Percentiles rank a stretch among this genome's conserved stretches.
Conservation (phyloP, 371 early-diverging fungal species). For the Mortierella sp. region DNA sequence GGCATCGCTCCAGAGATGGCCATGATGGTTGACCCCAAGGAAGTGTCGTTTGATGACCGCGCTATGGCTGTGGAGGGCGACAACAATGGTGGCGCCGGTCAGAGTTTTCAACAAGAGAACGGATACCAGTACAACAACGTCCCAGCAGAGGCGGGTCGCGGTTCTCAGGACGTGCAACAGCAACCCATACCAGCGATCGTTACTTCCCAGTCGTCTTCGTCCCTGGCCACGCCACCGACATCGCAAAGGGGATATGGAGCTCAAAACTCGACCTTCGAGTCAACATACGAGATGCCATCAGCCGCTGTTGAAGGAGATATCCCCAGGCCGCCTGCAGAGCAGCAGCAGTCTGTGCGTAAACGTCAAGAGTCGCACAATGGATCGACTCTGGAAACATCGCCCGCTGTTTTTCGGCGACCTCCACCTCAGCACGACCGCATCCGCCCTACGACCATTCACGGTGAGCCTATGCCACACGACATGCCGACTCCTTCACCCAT, state of each 20-base stretch:
- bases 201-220: background rate
- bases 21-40: slow-evolving; percentile 25
- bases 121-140: background rate
- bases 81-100: background rate
- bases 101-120: background rate
- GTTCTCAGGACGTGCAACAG: background rate
- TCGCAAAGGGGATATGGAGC: background rate
- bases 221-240: background rate
- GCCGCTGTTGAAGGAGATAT: background rate
- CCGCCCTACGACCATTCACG: slow-evolving; percentile 50
- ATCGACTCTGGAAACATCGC: slow-evolving; percentile 18
- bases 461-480: slow-evolving; percentile 40
- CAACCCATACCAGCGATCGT: background rate
- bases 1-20: slow-evolving; percentile 2
- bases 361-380: slow-evolving; percentile 13
- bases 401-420: slow-evolving; percentile 17
- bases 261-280: background rate
- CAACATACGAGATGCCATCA: background rate
- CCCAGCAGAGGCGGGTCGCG: background rate
- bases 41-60: background rate
- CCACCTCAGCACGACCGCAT: slow-evolving; percentile 2
- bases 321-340: slow-evolving; percentile 14
- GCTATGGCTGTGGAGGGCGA: background rate
- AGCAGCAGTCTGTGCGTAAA: background rate
- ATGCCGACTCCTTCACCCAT: background rate